Base-by-base conservation (phyloP, 352 stramenopile species). In the Phytophthora syringae region DNA sequence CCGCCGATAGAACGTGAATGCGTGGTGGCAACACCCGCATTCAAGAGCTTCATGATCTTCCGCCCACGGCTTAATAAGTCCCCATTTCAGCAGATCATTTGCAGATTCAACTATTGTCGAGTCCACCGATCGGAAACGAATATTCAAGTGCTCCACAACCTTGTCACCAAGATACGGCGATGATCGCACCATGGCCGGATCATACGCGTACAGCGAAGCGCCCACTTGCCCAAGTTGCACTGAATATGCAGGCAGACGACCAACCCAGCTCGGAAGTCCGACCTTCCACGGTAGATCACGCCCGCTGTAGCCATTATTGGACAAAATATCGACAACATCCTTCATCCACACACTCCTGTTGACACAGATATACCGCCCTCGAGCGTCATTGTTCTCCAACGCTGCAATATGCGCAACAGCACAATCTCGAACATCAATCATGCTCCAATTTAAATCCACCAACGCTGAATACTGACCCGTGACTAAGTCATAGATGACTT, bases 401-500 rank as follows among this genome's bases (percentile, higher is more conserved):
- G 87, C 85, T 13, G 82, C 80, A 61, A 95, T 87, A 60, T 96
- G 88, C 1, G 86, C 85, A n/a, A 75, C 53, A 5, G 88, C 88
- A 47, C 86, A 95, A 61, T 96, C 88, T 2, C 88, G 85, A 28
- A 96, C 88, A 62, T 96, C 88, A 32, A 93, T 80, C 70, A 96
- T 79, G 45, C 84, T 94, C 82, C 84, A 96, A 66, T 96, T 96
- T 47, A 96, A 61, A 67, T 96, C 87, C 44, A 96, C 85, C 30
- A 96, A 63, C 16, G 88, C 88, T 22, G 88, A 94, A 67, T 95
- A 96, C 48, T 95, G 80, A 2, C 88, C 88, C 10, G 85, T 90
- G 61, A 96, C 85, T 40, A 96, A 59, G 56, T 96, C 88, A 59
- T 90, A 96, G 53, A 96, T 92, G 57, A 96, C 79, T 62, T 95